Base-by-base conservation (phyloP, 2,329 filamentous ascomycete genomes). In the Apiospora kogelbergensis region DNA sequence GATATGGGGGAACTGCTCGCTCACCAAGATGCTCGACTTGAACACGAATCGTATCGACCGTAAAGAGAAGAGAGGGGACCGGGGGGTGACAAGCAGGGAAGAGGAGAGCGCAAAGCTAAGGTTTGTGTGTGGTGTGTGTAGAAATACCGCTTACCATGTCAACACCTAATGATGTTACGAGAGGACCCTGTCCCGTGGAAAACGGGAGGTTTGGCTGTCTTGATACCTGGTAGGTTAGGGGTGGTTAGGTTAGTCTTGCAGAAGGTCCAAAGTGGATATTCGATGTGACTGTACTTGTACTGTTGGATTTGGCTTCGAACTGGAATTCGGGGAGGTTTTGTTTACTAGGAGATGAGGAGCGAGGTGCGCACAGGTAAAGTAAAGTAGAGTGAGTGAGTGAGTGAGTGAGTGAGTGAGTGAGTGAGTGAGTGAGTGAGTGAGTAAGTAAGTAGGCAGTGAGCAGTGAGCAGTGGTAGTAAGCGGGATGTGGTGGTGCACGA, bases 101-200 rank as follows among this genome's bases (percentile, higher is more conserved):
- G 30, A 33, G 53, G 53, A 60, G 53, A 60, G 30, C 53, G 30
- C 20, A 60, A 60, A 60, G 30, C 30, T 60, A 60, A 60, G 30
- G 53, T 26, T 22, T 3, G 40, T 15, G 17, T 10, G 40, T 42
- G 40, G 53, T 37, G 53, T 60, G 30, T 37, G 30, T 37, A 60
- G 53, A 60, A 60, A 60, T 60, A 37, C 53, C 17, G 53, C 53
- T 60, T 60, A 60, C 53, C 53, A 60, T 53, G 53, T 60, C 53
- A 60, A 60, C 37, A 60, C 53, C 53, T 37, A 60, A 60, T 60
- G 53, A n/a, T 37, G 53, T 60, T 60, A 60, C 30, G 53, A 60
- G 53, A 60, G 37, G 53, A 60, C 30, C 53, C 30, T 60, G 53
- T 42, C 53, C 53, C 37, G 53, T 60, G 37, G 53, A 37, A 37